Percentiles rank a stretch among this genome's conserved stretches.
phyloP scores from a whole-genome alignment of 2,329 filamentous ascomycete genomes.

The Byssochlamys sp. region DNA sequence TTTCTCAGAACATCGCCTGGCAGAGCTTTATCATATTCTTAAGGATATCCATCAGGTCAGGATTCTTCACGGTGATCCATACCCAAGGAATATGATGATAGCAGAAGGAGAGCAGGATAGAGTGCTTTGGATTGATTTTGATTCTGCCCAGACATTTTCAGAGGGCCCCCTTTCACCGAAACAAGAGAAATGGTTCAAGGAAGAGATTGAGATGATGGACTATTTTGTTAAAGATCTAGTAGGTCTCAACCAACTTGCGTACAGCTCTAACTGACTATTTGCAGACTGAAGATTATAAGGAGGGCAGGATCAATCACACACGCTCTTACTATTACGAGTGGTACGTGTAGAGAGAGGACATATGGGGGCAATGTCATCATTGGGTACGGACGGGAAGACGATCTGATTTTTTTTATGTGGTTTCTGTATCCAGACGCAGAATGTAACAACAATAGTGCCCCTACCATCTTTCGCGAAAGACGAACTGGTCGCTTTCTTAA shows the following conservation, averaged over 20 bases:
- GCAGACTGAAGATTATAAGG: slow-evolving; percentile 1
- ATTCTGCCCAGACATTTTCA: slow-evolving; percentile 9
- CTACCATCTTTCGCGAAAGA: too few species aligned
- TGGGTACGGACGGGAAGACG: too few species aligned
- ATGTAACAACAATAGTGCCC: too few species aligned
- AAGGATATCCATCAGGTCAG: slow-evolving; percentile 5
- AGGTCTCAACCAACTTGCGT: background rate
- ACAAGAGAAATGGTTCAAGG: slow-evolving; percentile 5
- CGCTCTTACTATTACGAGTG: background rate
- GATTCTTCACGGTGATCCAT: slow-evolving; percentile 10
- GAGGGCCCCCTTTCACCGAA: slow-evolving; percentile 1
- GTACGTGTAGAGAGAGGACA: too few species aligned
- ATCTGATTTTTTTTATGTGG: too few species aligned
- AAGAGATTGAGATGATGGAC: slow-evolving; percentile 9
- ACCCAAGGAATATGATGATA: slow-evolving; percentile 12
- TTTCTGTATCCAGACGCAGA: too few species aligned
- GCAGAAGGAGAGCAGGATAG: slow-evolving; percentile 3
- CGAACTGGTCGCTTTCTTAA: too few species aligned
- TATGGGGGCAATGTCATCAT: too few species aligned
- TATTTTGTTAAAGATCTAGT: slow-evolving; percentile 11
- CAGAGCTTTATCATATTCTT: slow-evolving; percentile 6
- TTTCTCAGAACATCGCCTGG: slow-evolving; percentile 3
- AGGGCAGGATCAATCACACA: slow-evolving; percentile 1
- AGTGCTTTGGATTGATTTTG: slow-evolving; percentile 14
- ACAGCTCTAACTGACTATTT: background rate